These are phyloP conservation scores for Sequoiadendron giganteum DNA, from an alignment of 75 land plant genomes.

Conservation along the genomic window DNA sequence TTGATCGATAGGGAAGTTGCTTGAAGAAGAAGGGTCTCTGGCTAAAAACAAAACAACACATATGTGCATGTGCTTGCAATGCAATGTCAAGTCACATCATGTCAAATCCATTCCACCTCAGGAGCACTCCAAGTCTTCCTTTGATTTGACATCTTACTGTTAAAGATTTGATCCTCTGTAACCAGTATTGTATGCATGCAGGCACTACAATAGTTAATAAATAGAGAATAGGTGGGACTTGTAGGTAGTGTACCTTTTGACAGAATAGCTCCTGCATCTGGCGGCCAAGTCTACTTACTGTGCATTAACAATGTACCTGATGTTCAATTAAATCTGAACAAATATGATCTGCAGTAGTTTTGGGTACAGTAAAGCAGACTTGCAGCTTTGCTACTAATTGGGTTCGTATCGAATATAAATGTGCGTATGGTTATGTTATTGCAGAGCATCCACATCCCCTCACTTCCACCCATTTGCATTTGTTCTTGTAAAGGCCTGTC, in stretches of 20 bases:
- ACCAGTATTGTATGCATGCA: neutral
- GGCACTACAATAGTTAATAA: neutral
- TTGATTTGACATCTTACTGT: neutral
- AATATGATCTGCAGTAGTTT: neutral
- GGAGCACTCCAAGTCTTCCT: neutral
- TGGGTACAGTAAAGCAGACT: neutral
- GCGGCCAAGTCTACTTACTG: neutral
- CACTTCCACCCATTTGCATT: neutral
- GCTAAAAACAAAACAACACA: neutral
- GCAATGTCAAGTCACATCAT: neutral
- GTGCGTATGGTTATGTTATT: neutral
- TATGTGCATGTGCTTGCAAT: conserved; percentile 1
- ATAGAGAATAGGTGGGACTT: neutral
- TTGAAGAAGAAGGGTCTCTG: neutral
- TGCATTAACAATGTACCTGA: neutral
- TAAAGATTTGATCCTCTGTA: neutral
- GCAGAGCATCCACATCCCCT: neutral
- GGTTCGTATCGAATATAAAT: neutral
- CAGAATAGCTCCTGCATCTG: neutral
- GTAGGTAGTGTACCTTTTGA: neutral
- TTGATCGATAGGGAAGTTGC: neutral
- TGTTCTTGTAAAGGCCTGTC: neutral
- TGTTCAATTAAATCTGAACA: neutral
- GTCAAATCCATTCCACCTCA: neutral
- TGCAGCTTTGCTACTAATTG: neutral